A percentile compares a stretch with the other conserved stretches of the same genome.
phyloP scores from a whole-genome alignment of 192 early-diverging fungal species.

The Coemansia sp. region DNA sequence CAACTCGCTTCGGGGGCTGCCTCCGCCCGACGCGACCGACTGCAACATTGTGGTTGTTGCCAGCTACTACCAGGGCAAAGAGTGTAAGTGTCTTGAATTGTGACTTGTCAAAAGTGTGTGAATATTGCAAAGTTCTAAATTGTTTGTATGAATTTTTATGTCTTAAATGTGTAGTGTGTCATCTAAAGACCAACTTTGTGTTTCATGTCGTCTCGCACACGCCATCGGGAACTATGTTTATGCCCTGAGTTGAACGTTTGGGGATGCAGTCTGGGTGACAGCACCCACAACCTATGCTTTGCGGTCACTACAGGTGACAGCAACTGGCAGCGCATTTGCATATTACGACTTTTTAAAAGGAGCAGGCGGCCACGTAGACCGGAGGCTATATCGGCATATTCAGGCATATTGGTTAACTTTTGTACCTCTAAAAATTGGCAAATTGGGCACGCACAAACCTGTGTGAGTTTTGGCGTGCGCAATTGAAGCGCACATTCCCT shows the following conservation, averaged over 20 bases:
- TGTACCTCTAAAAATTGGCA: too few species aligned
- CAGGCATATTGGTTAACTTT: too few species aligned
- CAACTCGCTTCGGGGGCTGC: conserved; percentile 66
- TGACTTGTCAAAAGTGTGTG: background rate
- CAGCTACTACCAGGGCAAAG: conserved; percentile 64
- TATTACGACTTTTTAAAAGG: too few species aligned
- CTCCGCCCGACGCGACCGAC: conserved; percentile 57
- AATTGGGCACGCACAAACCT: background rate
- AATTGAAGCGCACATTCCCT: background rate
- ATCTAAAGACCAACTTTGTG: conserved; percentile 45
- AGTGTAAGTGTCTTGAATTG: conserved; percentile 16
- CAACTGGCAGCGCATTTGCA: too few species aligned
- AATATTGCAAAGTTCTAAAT: background rate
- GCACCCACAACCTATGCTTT: background rate
- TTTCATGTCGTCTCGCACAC: conserved; percentile 45
- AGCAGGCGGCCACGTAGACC: too few species aligned
- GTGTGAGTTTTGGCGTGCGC: too few species aligned
- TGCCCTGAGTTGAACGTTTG: conserved; percentile 15
- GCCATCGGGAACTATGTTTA: conserved; percentile 32
- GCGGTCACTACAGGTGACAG: too few species aligned
- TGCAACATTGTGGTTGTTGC: conserved; percentile 66
- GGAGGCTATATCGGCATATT: too few species aligned
- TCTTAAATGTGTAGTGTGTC: conserved; percentile 26
- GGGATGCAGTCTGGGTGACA: background rate
- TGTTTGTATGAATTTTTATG: background rate